Percentiles rank a stretch among this genome's conserved stretches.
These are phyloP conservation scores for Microglena sp. DNA, from an alignment of 139 green algal species.

Conservation along the genomic window DNA sequence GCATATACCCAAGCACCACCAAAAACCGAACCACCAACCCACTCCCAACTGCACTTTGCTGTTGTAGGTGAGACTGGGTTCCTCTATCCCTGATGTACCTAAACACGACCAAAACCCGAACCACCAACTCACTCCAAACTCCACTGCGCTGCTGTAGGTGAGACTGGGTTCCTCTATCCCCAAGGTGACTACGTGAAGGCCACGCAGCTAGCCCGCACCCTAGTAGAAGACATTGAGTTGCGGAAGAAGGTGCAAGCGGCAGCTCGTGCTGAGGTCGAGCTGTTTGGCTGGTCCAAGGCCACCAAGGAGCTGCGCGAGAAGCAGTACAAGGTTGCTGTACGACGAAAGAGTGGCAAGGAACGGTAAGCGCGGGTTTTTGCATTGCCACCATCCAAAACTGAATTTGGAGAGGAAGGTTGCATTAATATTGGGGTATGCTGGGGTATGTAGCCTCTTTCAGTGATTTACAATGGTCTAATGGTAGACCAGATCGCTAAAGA, in stretches of 20 bases:
- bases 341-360: constrained; percentile 3
- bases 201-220: constrained; percentile 14
- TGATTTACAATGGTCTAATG: background rate
- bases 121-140: too few relatives aligned
- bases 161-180: constrained; percentile 60
- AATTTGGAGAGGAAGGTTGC: too few relatives aligned
- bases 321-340: constrained; percentile 58
- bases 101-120: too few relatives aligned
- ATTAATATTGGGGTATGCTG: too few relatives aligned
- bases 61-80: background rate
- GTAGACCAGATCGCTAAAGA: background rate
- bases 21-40: background rate
- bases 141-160: too few relatives aligned
- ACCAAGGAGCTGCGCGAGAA: constrained; percentile 39
- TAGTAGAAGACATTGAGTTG: constrained; percentile 20
- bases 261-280: constrained; percentile 7
- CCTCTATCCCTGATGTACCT: background rate
- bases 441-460: background rate
- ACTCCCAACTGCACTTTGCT: background rate
- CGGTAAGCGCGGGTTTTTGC: background rate
- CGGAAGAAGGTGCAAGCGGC: constrained; percentile 15
- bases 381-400: too few relatives aligned
- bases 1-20: background rate
- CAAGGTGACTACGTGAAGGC: constrained; percentile 33
- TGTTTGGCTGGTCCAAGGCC: constrained; percentile 45